Evolutionary conservation across 345 rosid species (phyloP).

Genomic region (Euphorbia lathyris): DNA sequence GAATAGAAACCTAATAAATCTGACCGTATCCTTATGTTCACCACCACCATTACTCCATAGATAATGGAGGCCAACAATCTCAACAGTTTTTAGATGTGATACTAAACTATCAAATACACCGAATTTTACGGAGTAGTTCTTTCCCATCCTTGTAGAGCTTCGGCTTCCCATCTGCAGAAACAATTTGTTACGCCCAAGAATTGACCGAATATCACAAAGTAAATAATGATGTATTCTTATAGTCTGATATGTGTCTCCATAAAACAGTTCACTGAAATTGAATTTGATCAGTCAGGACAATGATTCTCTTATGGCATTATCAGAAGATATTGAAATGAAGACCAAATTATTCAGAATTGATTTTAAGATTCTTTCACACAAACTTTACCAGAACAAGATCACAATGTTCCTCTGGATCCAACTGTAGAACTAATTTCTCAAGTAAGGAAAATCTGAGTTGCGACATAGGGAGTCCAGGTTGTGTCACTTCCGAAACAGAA

Average conservation of each 20-base stretch:
- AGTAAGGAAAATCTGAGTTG: background rate
- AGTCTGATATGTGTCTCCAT: too few species aligned
- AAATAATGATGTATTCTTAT: background rate
- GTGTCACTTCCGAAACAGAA: background rate
- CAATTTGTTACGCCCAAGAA: background rate
- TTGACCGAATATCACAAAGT: background rate
- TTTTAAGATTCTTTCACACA: background rate
- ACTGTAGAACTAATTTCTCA: too few species aligned
- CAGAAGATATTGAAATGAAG: background rate
- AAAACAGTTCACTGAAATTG: background rate
- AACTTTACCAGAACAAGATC: background rate
- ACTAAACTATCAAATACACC: too few species aligned
- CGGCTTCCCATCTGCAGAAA: too few species aligned
- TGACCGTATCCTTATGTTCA: background rate
- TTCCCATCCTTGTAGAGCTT: too few species aligned
- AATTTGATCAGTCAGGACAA: background rate
- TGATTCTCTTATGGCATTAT: background rate
- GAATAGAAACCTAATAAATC: background rate
- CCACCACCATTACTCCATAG: background rate
- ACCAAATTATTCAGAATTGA: background rate
- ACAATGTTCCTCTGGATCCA: background rate
- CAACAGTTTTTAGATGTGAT: background rate
- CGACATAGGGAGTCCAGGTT: too few species aligned
- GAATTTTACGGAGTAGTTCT: too few species aligned
- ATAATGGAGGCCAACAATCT: too few species aligned